Evolutionary conservation across 2,329 filamentous ascomycete genomes (phyloP), one percentile per base, ranked within the genome.

Genomic region (Chaetomiaceae sp.): DNA sequence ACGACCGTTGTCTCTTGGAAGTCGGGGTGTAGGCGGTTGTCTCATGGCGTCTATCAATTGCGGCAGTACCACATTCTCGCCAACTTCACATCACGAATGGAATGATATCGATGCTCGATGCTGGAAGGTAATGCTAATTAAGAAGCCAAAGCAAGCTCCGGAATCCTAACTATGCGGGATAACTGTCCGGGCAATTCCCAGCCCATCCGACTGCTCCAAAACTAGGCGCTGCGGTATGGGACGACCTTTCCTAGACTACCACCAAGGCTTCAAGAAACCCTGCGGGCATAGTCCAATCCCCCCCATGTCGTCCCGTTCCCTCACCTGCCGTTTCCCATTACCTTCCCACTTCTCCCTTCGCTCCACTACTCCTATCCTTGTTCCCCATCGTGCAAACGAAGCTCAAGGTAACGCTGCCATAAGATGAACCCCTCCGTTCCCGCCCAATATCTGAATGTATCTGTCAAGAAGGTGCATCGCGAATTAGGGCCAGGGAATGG

Each of bases 181-280:
- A 46, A 31, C 15, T 17, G 40, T 43, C 45, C 42, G 46, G 47
- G 25, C 31, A 31, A 47, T 37, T 23, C 19, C 38, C 44, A 9
- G 20, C 8, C 23, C 34, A 27, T 37, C 31, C 23, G 47, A 40
- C 27, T 55, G 47, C 55, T 59, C 51, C 55, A 48, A 44, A 54
- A 59, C 50, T 39, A 61, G 53, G 51, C 46, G 42, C 43, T 56
- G 53, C 45, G 47, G 54, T 54, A 55, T 58, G 55, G 54, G 46
- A 47, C 39, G 54, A 60, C 51, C 54, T 63, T 64, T 64, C 62
- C 62, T 62, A 61, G 57, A 61, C 59, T 59, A 54, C 58, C 59
- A 58, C 27, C 4, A 31, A 31, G 57, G 59, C 55, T 49, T 57
- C 59, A 51, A 59, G 58, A 55, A 54, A 56, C 57, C 53, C 51